These are phyloP conservation scores for Ilyonectria sp. DNA, from an alignment of 2,329 filamentous ascomycete genomes.

Conservation along the genomic window DNA sequence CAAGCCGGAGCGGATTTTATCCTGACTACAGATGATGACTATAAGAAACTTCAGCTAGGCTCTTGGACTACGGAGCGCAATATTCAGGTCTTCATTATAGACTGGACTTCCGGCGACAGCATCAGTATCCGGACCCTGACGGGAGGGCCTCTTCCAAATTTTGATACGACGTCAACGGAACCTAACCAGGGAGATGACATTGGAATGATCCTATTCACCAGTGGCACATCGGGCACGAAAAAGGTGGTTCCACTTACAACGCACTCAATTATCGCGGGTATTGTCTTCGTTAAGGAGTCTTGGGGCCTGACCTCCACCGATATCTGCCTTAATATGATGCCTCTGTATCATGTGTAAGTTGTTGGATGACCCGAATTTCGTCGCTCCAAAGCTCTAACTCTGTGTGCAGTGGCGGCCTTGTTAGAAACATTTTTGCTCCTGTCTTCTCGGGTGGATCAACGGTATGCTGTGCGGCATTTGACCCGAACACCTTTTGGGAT, in stretches of 20 bases:
- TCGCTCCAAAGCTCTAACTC: constrained; percentile 8
- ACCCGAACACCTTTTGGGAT: constrained; percentile 71
- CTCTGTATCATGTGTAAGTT: constrained; percentile 67
- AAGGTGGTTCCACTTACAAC: constrained; percentile 69
- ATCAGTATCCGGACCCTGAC: constrained; percentile 49
- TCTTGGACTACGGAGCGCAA: constrained; percentile 49
- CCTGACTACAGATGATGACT: constrained; percentile 59
- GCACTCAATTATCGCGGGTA: constrained; percentile 65
- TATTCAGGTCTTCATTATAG: constrained; percentile 58
- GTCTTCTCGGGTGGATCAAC: constrained; percentile 68
- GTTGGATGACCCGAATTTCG: constrained; percentile 38
- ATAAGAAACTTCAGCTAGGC: constrained; percentile 56
- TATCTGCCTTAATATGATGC: constrained; percentile 73
- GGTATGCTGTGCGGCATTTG: constrained; percentile 68
- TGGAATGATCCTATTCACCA: constrained; percentile 69
- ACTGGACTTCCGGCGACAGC: constrained; percentile 55
- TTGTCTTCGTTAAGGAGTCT: constrained; percentile 67
- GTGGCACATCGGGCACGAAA: constrained; percentile 71
- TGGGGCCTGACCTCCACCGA: constrained; percentile 65
- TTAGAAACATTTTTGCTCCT: constrained; percentile 69
- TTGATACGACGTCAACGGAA: constrained; percentile 14
- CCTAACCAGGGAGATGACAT: constrained; percentile 63
- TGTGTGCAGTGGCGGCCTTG: constrained; percentile 62
- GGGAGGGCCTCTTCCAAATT: constrained; percentile 29
- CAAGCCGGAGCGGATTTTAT: constrained; percentile 63